Base-by-base conservation (phyloP, 1,284 basidiomycete species). In the Marasmius sp. region DNA sequence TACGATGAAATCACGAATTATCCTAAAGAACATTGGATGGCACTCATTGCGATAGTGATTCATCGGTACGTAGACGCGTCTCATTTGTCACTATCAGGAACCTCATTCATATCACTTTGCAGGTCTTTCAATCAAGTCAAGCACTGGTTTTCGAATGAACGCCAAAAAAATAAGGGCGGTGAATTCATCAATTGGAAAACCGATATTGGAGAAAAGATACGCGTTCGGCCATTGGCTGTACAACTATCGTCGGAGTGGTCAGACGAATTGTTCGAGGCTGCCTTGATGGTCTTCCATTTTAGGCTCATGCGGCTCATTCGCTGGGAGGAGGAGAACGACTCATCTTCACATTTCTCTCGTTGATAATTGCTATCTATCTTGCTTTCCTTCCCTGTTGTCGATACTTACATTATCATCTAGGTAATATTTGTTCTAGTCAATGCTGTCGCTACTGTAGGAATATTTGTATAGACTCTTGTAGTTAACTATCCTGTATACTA, bases 141-240 rank as follows among this genome's bases (percentile, higher is more conserved):
- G 70, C 85, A 85, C 65, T 86, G 84, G 84, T 86, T 85, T 64
- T 83, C 82, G 10, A 85, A 85, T 70, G 79, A 83, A 69, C 77
- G 84, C 45, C 84, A 83, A 69, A 82, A 84, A 39, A 65, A 65
- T 27, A 65, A 65, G 50, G 48, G 52, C n/a, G 61, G 61, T 3
- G 61, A 60, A 20, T 53, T 55, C 64, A 73, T 74, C 65, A 72
- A 66, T 66, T 74, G 66, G 64, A 75, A 73, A 69, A 79, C 67
- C 60, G 79, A 75, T 61, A 70, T 71, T 61, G 79, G 81, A 48
- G 79, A 83, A 62, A 81, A 80, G 61, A 71, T 84, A 65, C 80
- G 81, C 41, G 70, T 85, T 62, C 77, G 81, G 60, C 74, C 77
- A 33, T 72, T 75, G 54, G 81, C 82, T 41, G 69, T 81, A 16